Evolutionary conservation across 2,329 filamentous ascomycete species (phyloP), one percentile per base, ranked within the genome.

Genomic region (Volutella citrinella): DNA sequence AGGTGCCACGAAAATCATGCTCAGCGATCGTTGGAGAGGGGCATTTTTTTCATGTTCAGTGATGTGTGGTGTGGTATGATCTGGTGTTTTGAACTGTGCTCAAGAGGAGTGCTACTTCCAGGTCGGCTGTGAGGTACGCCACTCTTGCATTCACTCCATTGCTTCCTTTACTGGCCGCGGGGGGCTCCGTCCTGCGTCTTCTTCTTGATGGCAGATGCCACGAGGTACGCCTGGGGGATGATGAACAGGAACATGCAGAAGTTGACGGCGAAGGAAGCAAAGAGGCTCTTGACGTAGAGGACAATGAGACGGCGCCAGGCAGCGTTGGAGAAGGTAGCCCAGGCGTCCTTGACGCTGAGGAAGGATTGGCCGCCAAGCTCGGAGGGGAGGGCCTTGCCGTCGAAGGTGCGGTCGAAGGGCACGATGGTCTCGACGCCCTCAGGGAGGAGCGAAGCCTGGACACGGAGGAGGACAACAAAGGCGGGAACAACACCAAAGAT

Each of bases 381-480:
- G 40, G 78, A 76, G n/a, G 86, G 81, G 45, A 83, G 78, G 18
- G 91, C 78, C 56, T 81, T 84, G 49, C 87, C 87, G 44, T 76
- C 78, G 54, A 94, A 94, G 19, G 82, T 83, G 46, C 89, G 85
- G 69, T 97, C 91, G 53, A 97, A 95, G 19, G 87, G 83, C 21
- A 97, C 82, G 45, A 96, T 85, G 17, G 87, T 80, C 64, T 94
- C 84, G 47, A 89, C 76, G 13, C 87, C 81, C 39, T 87, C 82
- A 1, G 88, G 78, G 4, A 97, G 78, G 49, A 95, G 80, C 30
- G 87, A 91, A 7, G 90, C 89, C 59, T 95, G 88, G 21, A 95
- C 81, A 43, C 91, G 87, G 46, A 84, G 73, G 39, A 95, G 78
- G 15, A 87, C 77, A 19, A 91, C 84, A 39, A 78, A 74, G 23